Base-by-base conservation (phyloP, 2,329 filamentous ascomycete species). In the Tolypocladium ovalisporum region DNA sequence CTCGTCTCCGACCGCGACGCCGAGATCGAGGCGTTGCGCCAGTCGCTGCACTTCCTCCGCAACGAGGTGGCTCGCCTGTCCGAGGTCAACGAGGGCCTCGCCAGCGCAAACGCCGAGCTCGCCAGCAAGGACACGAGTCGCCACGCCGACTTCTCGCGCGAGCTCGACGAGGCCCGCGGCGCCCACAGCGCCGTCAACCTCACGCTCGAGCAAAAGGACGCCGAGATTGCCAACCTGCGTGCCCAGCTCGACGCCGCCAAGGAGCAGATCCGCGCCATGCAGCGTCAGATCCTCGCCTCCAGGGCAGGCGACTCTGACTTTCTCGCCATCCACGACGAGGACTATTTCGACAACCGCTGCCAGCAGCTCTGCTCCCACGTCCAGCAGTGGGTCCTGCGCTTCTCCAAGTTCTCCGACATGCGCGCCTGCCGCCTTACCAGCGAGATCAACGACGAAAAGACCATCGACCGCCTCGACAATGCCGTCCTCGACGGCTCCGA, bases 371-470 rank as follows among this genome's bases (percentile, higher is more conserved):
- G 91, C 73, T 89, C 93, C 64, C 92, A 97, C 70, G 90, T 97
- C 47, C 92, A 97, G 71, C 91, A 96, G 75, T 99, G 94, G 94
- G 91, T 99, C 54, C 77, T 97, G 64, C 89, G 94, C 67, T 99
- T 99, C 78, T 97, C 92, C 65, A 97, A 97, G 71, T 94, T 95
- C 74, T 97, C 92, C 54, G 93, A 97, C 73, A 90, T 91, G 76
- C 87, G 89, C 64, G 83, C 89, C 58, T 97, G 91, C 71, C 89
- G 90, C 58, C 75, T 90, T 59, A 92, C 91, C 13, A 85, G 79
- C 60, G 89, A 97, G 69, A 84, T 99, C 67, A 86, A 88, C 58
- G 90, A 96, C 68, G 91, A 97, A 67, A 95, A 95, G 77, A 88
- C 94, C 60, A 90, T 96, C 67, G 91, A 96, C 71, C 87, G 93